These are phyloP conservation scores for Anthostomella pinea DNA, from an alignment of 2,329 filamentous ascomycete genomes.

Conservation along the genomic window DNA sequence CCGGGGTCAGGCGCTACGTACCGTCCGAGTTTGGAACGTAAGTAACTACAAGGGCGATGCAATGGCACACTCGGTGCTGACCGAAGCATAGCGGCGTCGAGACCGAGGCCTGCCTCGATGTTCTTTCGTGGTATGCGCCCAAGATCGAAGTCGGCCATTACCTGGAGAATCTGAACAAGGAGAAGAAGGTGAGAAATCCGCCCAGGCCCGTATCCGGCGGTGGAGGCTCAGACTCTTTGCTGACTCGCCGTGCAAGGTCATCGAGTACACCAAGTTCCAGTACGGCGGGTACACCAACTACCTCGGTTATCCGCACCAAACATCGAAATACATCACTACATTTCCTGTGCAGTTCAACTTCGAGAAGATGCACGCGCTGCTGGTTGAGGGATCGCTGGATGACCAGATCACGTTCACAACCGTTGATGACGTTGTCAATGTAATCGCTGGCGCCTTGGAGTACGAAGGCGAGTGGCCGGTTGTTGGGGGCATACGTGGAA, in stretches of 20 bases:
- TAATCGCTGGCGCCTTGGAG: conserved; percentile 35
- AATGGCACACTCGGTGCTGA: too few species aligned
- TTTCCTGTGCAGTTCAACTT: too few species aligned
- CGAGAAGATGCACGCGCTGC: neutral
- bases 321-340: neutral
- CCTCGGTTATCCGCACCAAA: neutral
- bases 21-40: conserved; percentile 36
- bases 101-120: too few species aligned
- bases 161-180: too few species aligned
- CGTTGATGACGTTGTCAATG: conserved; percentile 31
- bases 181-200: too few species aligned
- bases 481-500: conserved; percentile 36
- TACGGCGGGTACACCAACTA: neutral
- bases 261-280: neutral
- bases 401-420: conserved; percentile 31
- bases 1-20: conserved; percentile 40
- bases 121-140: too few species aligned
- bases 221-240: too few species aligned
- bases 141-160: too few species aligned
- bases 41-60: too few species aligned
- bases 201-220: too few species aligned
- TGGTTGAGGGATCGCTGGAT: conserved; percentile 12
- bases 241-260: neutral
- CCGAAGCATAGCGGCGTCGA: too few species aligned
- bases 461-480: conserved; percentile 38